Evolutionary conservation across 1,284 basidiomycete species (phyloP).

Genomic region (Cerrena zonata): DNA sequence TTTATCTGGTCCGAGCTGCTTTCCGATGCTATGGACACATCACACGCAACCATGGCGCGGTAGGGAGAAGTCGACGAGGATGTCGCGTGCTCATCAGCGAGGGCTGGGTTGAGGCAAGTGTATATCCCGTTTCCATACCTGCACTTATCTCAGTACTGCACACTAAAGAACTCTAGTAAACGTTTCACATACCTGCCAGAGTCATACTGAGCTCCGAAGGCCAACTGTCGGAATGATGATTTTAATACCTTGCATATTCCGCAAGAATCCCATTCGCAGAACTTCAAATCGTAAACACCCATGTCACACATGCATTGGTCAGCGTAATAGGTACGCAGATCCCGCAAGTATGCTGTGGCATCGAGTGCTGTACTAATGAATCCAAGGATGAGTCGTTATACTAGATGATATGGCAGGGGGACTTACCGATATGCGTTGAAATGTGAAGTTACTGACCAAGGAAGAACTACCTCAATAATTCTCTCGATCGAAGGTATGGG

Average conservation of each 20-base stretch:
- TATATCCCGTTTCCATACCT: slow-evolving; percentile 59
- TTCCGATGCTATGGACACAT: slow-evolving; percentile 38
- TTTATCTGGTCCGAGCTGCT: slow-evolving; percentile 20
- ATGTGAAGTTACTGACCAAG: slow-evolving; percentile 28
- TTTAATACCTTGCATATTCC: slow-evolving; percentile 55
- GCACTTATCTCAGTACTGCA: neutral
- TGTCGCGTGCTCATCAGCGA: slow-evolving; percentile 51
- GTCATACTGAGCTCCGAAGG: slow-evolving; percentile 46
- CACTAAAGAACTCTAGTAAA: neutral
- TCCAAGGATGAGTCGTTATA: neutral
- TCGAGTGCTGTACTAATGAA: slow-evolving; percentile 26
- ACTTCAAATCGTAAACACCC: slow-evolving; percentile 40
- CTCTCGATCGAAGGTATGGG: slow-evolving; percentile 44
- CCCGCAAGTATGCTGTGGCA: slow-evolving; percentile 25
- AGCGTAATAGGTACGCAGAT: slow-evolving; percentile 53
- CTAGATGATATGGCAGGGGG: neutral
- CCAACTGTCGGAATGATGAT: slow-evolving; percentile 49
- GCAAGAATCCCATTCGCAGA: slow-evolving; percentile 55
- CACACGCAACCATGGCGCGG: slow-evolving; percentile 56
- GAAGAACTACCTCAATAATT: slow-evolving; percentile 43
- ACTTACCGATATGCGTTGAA: slow-evolving; percentile 46
- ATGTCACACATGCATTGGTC: slow-evolving; percentile 62
- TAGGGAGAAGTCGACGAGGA: slow-evolving; percentile 59
- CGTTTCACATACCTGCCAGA: slow-evolving; percentile 42
- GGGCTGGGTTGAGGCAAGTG: slow-evolving; percentile 48